Percentiles rank a stretch among this genome's conserved stretches.
These are phyloP conservation scores for Gnetum montanum DNA, from an alignment of 75 land plant genomes.

Conservation along the genomic window DNA sequence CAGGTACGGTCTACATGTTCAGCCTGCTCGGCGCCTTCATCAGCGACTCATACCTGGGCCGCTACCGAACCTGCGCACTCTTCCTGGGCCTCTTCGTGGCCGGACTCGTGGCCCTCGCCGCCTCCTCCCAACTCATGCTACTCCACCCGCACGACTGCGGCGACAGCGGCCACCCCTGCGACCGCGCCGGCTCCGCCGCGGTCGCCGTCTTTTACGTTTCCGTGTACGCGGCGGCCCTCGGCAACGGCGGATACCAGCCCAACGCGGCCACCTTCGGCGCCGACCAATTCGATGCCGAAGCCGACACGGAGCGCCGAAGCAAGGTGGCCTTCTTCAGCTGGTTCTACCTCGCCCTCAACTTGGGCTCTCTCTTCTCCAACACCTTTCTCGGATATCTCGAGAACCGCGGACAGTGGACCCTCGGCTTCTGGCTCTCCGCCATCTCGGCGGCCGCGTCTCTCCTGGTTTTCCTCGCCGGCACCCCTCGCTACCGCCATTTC, in stretches of 20 bases:
- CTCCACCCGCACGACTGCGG: slow-evolving; percentile 29
- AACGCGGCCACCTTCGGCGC: slow-evolving; percentile 72
- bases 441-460: slow-evolving; percentile 33
- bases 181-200: slow-evolving; percentile 15
- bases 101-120: slow-evolving; percentile 26
- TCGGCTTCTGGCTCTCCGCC: slow-evolving; percentile 59
- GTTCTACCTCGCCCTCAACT: slow-evolving; percentile 68
- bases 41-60: slow-evolving; percentile 85
- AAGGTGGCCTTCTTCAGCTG: slow-evolving; percentile 58
- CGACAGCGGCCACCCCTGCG: slow-evolving; percentile 18
- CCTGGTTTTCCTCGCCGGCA: slow-evolving; percentile 28
- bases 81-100: slow-evolving; percentile 54
- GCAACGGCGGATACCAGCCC: slow-evolving; percentile 80
- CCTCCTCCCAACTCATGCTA: slow-evolving; percentile 19
- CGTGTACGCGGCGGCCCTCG: slow-evolving; percentile 68
- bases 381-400: slow-evolving; percentile 70
- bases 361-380: slow-evolving; percentile 72
- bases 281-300: slow-evolving; percentile 73
- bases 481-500: slow-evolving; percentile 36
- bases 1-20: slow-evolving; percentile 72
- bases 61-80: slow-evolving; percentile 62
- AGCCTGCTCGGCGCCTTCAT: slow-evolving; percentile 80
- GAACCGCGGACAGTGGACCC: slow-evolving; percentile 49
- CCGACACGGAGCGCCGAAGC: slow-evolving; percentile 19
- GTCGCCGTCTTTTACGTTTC: slow-evolving; percentile 53